Base-by-base conservation (phyloP, 306 rosid genomes). In the Casuarina cunninghamiana region DNA sequence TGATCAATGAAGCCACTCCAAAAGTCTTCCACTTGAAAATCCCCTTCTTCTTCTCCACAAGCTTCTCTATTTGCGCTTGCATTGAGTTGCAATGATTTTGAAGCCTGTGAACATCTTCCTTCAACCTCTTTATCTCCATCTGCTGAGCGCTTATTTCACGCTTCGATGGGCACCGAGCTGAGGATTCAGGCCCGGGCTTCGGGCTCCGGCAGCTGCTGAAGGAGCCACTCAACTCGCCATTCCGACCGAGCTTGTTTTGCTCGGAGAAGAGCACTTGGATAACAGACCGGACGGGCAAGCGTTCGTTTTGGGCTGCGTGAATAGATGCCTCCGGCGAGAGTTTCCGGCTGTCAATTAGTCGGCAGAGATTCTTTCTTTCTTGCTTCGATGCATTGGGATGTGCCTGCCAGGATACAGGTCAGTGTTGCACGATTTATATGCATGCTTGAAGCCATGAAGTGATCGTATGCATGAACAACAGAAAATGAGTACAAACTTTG, bases 231-330 rank as follows among this genome's bases (percentile, higher is more conserved):
- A 93, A 93, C 66, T 93, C 99, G 4, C 80, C 50, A 11, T 81
- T 83, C 43, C 84, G 84, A 21, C 79, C 85, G 42, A 91, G 86
- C 72, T 88, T 92, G 13, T 79, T 82, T 55, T 92, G 97, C 83
- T 91, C 97, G 0, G 91, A 89, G 84, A 95, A 91, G 2, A 95
- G 89, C 3, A 95, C 97, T 77, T 91, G 99, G 78, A 95, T 89
- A 5, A 95, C 96, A 2, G 97, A 96, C 79, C 99, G 88, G 5
- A 95, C 94, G 0, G 99, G 97, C 44, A 95, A 79, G n/a, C 99
- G 81, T 50, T 95, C 99, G 77, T 95, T 95, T 69, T 95, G 97
- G 19, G 96, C 90, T 12, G 98, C 97, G 65, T 95, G 98, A 49
- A 92, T 83, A 71, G 97, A 90, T 2, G 97, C 98, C 76, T 95